phyloP scores from a whole-genome alignment of 2,329 filamentous ascomycete genomes.

The Alternaria brassicae region DNA sequence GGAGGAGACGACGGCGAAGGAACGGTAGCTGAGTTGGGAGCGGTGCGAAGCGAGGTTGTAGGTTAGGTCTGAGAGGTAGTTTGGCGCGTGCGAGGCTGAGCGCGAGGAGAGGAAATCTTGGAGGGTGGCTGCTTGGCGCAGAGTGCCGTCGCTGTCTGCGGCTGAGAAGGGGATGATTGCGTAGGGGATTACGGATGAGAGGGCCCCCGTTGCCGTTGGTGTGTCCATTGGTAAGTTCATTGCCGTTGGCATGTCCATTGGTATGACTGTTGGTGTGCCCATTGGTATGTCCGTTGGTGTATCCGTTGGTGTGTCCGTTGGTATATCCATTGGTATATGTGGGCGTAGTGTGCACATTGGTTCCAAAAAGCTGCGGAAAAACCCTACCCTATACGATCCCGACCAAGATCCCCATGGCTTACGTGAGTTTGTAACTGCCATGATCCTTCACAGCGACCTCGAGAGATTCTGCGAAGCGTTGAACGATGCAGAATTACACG shows the following conservation, averaged over 20 bases:
- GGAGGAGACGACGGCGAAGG: slow-evolving; percentile 12
- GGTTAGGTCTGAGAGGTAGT: slow-evolving; percentile 21
- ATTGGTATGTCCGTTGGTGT: background rate
- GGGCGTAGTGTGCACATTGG: slow-evolving; percentile 15
- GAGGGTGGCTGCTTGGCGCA: slow-evolving; percentile 7
- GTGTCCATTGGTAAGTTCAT: slow-evolving; percentile 4
- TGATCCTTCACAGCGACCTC: slow-evolving; percentile 25
- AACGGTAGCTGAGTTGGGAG: slow-evolving; percentile 17
- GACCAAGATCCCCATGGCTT: background rate
- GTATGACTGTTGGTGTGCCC: background rate
- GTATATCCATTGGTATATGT: background rate
- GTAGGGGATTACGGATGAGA: background rate
- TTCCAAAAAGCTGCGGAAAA: background rate
- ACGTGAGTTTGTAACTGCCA: slow-evolving; percentile 6
- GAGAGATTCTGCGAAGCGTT: slow-evolving; percentile 16
- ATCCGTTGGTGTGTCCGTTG: background rate
- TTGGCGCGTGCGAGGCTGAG: background rate
- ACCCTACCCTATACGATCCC: background rate
- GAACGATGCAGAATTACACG: slow-evolving; percentile 13
- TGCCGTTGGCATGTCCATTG: slow-evolving; percentile 4
- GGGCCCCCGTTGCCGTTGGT: background rate
- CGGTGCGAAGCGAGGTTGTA: slow-evolving; percentile 37
- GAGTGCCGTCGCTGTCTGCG: slow-evolving; percentile 12
- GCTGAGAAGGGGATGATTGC: slow-evolving; percentile 33
- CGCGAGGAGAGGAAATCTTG: background rate